Conservation (phyloP, 768 basidiomycete genomes). For the Podaxis sp. region DNA sequence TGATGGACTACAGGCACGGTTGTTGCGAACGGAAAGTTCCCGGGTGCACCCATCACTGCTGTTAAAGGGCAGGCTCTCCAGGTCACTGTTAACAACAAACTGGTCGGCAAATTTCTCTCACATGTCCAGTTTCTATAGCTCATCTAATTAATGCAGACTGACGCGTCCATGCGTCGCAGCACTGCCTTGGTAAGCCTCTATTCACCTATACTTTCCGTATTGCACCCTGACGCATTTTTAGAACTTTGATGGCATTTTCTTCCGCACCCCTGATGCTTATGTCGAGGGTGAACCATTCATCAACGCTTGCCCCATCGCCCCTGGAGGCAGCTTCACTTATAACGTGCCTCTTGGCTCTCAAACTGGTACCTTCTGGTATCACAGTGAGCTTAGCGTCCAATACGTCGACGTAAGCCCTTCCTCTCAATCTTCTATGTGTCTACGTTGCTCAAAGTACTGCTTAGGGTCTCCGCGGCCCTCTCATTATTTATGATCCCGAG, state of each 20-base stretch:
- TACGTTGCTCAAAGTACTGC: background rate
- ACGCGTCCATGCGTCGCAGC: conserved; percentile 47
- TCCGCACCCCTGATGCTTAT: conserved; percentile 19
- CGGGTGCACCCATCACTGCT: conserved; percentile 30
- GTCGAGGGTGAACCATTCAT: conserved; percentile 25
- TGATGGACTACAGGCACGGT: conserved; percentile 21
- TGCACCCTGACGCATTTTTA: background rate
- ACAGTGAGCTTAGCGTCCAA: conserved; percentile 18
- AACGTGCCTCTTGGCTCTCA: conserved; percentile 29
- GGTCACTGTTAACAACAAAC: background rate
- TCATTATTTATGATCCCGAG: conserved; percentile 36
- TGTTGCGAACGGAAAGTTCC: conserved; percentile 27
- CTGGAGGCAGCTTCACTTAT: conserved; percentile 41
- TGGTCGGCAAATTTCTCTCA: background rate
- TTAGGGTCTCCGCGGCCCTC: conserved; percentile 43
- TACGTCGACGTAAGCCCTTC: conserved; percentile 11
- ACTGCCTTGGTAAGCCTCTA: background rate
- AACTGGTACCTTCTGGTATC: conserved; percentile 27
- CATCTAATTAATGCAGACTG: conserved; percentile 28
- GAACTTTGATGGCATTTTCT: conserved; percentile 45
- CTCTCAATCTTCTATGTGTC: background rate
- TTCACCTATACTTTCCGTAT: background rate
- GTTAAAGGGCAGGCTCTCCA: conserved; percentile 23
- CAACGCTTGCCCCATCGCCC: conserved; percentile 48
- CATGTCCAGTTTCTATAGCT: conserved; percentile 27